A percentile compares a stretch with the other conserved stretches of the same genome.
Evolutionary conservation across 1,284 basidiomycete genomes (phyloP).

Genomic region (Pulchroboletus neoregius): DNA sequence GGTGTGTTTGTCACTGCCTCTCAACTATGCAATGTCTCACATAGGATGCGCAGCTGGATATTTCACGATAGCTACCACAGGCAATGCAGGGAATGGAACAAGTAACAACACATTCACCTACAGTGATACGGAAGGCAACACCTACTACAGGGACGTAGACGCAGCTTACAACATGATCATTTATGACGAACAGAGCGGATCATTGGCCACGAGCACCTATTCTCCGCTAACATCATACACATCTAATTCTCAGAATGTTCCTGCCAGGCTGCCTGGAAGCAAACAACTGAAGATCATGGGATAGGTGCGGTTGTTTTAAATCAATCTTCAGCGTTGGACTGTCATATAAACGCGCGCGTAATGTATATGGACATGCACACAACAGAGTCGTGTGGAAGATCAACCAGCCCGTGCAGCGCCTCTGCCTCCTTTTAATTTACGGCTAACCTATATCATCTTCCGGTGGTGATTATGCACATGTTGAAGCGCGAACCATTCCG

Average conservation of each 20-base stretch:
- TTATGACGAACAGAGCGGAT: constrained; percentile 55
- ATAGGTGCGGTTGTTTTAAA: constrained; percentile 3
- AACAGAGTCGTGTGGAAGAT: constrained; percentile 1
- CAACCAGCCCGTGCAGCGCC: neutral
- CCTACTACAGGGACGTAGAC: constrained; percentile 57
- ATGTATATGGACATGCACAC: constrained; percentile 15
- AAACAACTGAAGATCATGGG: constrained; percentile 6
- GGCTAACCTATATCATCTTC: constrained; percentile 16
- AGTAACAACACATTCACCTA: constrained; percentile 67
- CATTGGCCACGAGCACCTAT: constrained; percentile 37
- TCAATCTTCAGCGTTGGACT: neutral
- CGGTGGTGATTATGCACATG: constrained; percentile 31
- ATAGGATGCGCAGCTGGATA: constrained; percentile 44
- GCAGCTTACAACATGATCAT: constrained; percentile 60
- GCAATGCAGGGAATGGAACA: constrained; percentile 56
- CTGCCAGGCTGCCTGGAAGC: constrained; percentile 45
- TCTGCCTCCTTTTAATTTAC: constrained; percentile 5
- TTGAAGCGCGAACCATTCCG: constrained; percentile 41
- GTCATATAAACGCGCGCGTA: constrained; percentile 6
- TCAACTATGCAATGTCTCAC: neutral
- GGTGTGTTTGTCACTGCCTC: constrained; percentile 35
- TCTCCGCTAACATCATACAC: neutral
- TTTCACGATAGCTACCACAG: constrained; percentile 43
- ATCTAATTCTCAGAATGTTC: neutral
- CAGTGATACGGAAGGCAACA: constrained; percentile 55